A percentile compares a stretch with the other conserved stretches of the same genome.
Evolutionary conservation across 345 rosid species (phyloP).

Genomic region (Garcia nutans): DNA sequence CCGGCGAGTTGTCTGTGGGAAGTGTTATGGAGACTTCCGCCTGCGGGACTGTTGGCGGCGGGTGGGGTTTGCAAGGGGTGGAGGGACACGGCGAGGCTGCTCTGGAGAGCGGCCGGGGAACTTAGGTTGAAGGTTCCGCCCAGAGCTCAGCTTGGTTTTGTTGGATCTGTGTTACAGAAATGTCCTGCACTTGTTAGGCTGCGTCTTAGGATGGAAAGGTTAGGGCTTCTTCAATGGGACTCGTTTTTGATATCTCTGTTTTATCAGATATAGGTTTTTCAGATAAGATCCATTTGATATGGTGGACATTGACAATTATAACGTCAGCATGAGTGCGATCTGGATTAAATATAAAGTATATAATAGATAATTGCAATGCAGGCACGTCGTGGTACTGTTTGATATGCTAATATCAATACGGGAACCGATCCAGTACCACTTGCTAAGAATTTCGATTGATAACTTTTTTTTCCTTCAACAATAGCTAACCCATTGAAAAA

Average conservation of each 20-base stretch:
- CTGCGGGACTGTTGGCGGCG: conserved; percentile 64
- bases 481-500: background rate
- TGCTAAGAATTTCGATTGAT: background rate
- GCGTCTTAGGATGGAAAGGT: conserved; percentile 83
- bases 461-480: background rate
- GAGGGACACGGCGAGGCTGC: conserved; percentile 70
- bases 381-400: conserved; percentile 15
- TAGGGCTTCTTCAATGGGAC: conserved; percentile 28
- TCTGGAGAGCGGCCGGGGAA: conserved; percentile 92
- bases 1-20: conserved; percentile 71
- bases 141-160: conserved; percentile 62
- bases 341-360: background rate
- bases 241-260: background rate
- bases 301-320: background rate
- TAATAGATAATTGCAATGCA: background rate
- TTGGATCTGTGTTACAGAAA: conserved; percentile 83
- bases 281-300: conserved; percentile 13
- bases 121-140: conserved; percentile 71
- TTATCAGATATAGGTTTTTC: conserved; percentile 45
- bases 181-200: conserved; percentile 73
- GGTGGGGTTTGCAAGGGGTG: conserved; percentile 86
- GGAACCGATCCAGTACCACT: background rate
- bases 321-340: background rate
- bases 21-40: conserved; percentile 74
- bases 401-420: conserved; percentile 1